Base-by-base conservation (phyloP, 2,329 filamentous ascomycete species). In the Pestalotiopsis fici region DNA sequence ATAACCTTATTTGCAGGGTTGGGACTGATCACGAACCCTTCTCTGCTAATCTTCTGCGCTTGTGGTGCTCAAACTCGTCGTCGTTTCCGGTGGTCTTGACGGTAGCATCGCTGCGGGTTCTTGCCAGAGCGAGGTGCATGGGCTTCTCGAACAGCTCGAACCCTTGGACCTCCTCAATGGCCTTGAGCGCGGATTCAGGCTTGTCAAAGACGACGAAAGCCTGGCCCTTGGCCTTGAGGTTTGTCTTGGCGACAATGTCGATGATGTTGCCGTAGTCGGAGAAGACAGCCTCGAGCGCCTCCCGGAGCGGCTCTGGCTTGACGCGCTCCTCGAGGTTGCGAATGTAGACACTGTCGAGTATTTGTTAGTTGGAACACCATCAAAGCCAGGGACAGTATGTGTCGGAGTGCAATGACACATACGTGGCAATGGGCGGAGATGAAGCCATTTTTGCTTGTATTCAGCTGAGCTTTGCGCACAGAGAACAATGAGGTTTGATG, bases 131-230 rank as follows among this genome's bases (percentile, higher is more conserved):
- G 39, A 98, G 80, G 68, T 90, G 87, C 91, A 99, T 97, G 1
- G 92, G 91, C 82, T 98, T 97, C 62, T 93, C 94, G 74, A 97
- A 97, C 4, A 99, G 83, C 73, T 97, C 93, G 79, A 99, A 99
- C 9, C 94, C 95, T 75, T 98, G 92, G 69, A 97, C 86, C 73
- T 97, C 93, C 64, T 97, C 93, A 69, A 98, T 92, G 21, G 96
- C 95, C 70, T 89, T 87, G 64, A 87, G 84, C 3, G 95, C 95
- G n/a, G 90, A 88, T 66, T 94, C 92, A n/a, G 91, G 83, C 69
- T 85, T 87, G 74, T 97, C 94, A 78, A 94, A 98, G 59, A 98
- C 94, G 62, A 99, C 83, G 77, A 99, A 99, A 0, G 96, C 96
- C 81, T 99, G 96, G 13, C 96, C 96, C 78, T 97, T 98, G 56